Percentiles rank a stretch among this genome's conserved stretches.
Evolutionary conservation across 1,139 yeast species (phyloP).

Genomic region (Geotrichum candidum): DNA sequence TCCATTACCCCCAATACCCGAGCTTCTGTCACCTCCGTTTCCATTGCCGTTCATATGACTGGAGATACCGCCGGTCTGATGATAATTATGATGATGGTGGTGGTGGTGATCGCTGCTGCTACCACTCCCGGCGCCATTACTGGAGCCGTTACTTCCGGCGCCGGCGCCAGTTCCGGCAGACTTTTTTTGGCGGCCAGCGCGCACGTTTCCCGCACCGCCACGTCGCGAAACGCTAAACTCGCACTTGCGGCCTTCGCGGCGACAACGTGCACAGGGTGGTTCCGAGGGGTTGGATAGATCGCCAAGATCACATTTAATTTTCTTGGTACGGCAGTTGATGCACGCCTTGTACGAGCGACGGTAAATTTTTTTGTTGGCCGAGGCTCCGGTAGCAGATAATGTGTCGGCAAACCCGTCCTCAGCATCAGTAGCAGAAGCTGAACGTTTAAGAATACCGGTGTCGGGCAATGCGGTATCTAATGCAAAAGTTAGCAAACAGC

Average conservation of each 20-base stretch:
- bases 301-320: conserved; percentile 81
- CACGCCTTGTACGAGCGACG: conserved; percentile 77
- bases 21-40: neutral
- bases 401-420: neutral
- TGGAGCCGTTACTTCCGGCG: neutral
- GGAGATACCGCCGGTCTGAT: neutral
- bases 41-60: neutral
- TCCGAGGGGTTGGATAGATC: conserved; percentile 64
- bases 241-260: conserved; percentile 74
- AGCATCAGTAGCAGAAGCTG: neutral
- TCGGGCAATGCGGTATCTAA: neutral
- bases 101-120: neutral
- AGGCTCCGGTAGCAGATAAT: neutral
- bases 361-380: conserved; percentile 28
- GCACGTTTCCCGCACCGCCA: conserved; percentile 49
- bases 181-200: conserved; percentile 35
- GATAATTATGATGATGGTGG: neutral
- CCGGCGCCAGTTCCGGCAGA: neutral
- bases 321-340: conserved; percentile 71
- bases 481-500: conserved; percentile 2
- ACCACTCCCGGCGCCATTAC: conserved; percentile 3
- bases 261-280: conserved; percentile 83
- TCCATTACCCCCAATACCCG: neutral
- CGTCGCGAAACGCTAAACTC: conserved; percentile 62
- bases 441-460: neutral